These are phyloP conservation scores for Scheffersomyces amazonensis DNA, from an alignment of 805 yeast genomes.

Conservation along the genomic window DNA sequence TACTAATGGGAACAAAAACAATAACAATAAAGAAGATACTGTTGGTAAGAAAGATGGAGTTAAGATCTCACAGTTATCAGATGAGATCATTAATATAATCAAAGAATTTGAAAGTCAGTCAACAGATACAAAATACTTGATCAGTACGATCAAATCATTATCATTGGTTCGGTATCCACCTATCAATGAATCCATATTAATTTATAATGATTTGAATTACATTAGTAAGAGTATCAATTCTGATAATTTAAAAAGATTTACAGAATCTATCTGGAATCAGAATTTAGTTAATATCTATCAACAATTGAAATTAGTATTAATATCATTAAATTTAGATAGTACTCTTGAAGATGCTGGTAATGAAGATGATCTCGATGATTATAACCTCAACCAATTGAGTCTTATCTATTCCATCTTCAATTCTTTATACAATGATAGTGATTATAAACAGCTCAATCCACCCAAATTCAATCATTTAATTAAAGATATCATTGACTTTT, in stretches of 20 bases:
- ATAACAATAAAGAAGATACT: conserved; percentile 1
- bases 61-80: conserved; percentile 20
- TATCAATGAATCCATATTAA: conserved; percentile 27
- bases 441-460: conserved; percentile 23
- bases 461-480: conserved; percentile 24
- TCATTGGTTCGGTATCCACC: conserved; percentile 32
- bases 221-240: conserved; percentile 13
- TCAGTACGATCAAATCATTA: conserved; percentile 28
- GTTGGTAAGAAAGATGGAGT: conserved; percentile 4
- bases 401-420: conserved; percentile 22
- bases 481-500: conserved; percentile 22
- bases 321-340: conserved; percentile 12
- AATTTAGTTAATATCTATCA: conserved; percentile 12
- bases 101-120: conserved; percentile 20
- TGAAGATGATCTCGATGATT: conserved; percentile 15
- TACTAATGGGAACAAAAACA: conserved; percentile 17
- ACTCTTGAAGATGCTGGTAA: conserved; percentile 4
- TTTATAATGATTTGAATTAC: conserved; percentile 32
- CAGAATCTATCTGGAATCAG: conserved; percentile 19
- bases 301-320: conserved; percentile 14
- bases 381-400: conserved; percentile 14
- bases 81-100: conserved; percentile 17
- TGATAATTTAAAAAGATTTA: conserved; percentile 12
- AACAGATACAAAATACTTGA: conserved; percentile 13
- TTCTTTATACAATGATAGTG: conserved; percentile 14